These are phyloP conservation scores for Straminergon stramineum DNA, from an alignment of 225 moss, liverwort and hornwort species.

Conservation along the genomic window DNA sequence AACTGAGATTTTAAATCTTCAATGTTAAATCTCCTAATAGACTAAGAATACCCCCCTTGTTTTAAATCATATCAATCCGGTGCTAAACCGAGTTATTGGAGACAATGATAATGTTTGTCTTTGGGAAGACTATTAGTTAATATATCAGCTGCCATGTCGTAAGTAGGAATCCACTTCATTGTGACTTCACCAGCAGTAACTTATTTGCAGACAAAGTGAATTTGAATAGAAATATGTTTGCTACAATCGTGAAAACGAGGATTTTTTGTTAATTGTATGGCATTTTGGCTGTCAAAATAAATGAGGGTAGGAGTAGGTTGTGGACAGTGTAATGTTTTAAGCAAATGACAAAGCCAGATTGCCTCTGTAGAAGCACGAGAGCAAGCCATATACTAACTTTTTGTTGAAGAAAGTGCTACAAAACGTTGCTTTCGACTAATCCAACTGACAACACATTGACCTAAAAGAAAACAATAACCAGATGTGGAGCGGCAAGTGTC, in stretches of 20 bases:
- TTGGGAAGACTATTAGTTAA: neutral
- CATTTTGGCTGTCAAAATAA: neutral
- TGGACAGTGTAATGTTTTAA: too few relatives aligned
- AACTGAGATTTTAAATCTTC: neutral
- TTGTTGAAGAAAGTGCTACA: neutral
- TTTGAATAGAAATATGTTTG: neutral
- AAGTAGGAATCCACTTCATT: neutral
- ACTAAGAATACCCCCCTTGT: neutral
- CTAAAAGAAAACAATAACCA: neutral
- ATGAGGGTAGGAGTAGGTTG: neutral
- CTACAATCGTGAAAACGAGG: neutral
- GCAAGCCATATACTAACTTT: neutral
- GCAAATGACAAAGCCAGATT: too few relatives aligned
- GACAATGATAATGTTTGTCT: neutral
- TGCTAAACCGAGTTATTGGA: accelerated
- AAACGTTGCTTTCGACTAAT: neutral
- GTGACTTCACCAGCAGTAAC: neutral
- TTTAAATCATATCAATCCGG: neutral
- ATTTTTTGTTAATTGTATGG: neutral
- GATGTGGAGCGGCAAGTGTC: too few relatives aligned
- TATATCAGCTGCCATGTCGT: neutral
- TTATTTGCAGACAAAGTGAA: neutral
- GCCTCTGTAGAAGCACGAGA: too few relatives aligned
- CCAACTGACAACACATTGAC: neutral
- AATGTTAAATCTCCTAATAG: neutral